Conservation (phyloP, 148 eudicot genomes). For the Camellia sinensis region DNA sequence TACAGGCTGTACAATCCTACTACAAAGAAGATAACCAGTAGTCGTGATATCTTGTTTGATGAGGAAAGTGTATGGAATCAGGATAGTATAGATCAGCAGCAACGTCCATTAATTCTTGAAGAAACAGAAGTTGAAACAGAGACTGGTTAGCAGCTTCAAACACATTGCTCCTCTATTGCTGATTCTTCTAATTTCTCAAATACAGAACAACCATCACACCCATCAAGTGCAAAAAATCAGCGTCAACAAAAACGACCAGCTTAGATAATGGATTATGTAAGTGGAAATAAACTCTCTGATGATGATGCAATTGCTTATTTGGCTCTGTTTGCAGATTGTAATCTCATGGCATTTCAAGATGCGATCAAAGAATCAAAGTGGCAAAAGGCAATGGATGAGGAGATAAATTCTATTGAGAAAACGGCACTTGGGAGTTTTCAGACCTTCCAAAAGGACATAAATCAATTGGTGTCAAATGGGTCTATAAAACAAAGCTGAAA, state of each 20-base stretch:
- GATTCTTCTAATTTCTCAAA: too few relatives aligned
- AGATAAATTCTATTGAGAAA: not conserved
- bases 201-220: too few relatives aligned
- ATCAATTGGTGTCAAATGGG: not conserved
- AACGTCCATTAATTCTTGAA: too few relatives aligned
- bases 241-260: not conserved
- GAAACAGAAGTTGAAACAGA: too few relatives aligned
- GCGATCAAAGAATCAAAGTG: not conserved
- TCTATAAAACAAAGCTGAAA: not conserved
- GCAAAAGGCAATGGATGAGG: not conserved
- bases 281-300: not conserved
- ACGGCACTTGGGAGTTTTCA: not conserved
- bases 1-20: too few relatives aligned
- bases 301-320: too few relatives aligned
- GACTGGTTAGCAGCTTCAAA: too few relatives aligned
- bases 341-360: not conserved
- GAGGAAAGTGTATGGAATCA: too few relatives aligned
- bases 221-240: not conserved
- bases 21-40: too few relatives aligned
- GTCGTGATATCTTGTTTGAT: too few relatives aligned
- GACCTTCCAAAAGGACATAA: not conserved
- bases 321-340: not conserved
- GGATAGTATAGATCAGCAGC: too few relatives aligned
- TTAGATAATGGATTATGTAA: not conserved
- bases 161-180: too few relatives aligned